These are phyloP conservation scores for Daldinia loculata DNA, from an alignment of 495 filamentous ascomycete genomes.

Conservation along the genomic window DNA sequence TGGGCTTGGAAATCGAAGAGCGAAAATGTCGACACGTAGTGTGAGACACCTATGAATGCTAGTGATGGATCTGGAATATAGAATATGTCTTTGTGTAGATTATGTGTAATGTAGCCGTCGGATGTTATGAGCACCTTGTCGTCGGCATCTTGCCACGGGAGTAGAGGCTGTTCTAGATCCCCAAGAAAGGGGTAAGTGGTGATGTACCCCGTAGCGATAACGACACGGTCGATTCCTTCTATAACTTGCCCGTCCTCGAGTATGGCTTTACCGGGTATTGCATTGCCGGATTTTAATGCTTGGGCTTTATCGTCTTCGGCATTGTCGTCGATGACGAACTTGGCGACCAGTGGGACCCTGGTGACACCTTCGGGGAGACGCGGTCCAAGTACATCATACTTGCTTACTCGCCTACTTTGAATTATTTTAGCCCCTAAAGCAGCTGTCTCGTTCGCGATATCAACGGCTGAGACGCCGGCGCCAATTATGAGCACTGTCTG, in stretches of 20 bases:
- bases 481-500: conserved; percentile 69
- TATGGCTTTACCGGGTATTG: conserved; percentile 39
- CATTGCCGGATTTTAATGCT: conserved; percentile 9
- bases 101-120: conserved; percentile 71
- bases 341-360: conserved; percentile 61
- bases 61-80: conserved; percentile 71
- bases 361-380: conserved; percentile 58
- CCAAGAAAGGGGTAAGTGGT: conserved; percentile 66
- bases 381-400: conserved; percentile 62
- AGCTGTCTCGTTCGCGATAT: conserved; percentile 67
- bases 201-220: conserved; percentile 73
- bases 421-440: conserved; percentile 60
- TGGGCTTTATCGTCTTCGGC: conserved; percentile 36
- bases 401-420: conserved; percentile 66
- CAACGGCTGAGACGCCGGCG: conserved; percentile 66
- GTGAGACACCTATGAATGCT: conserved; percentile 68
- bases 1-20: conserved; percentile 74
- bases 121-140: conserved; percentile 64
- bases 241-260: conserved; percentile 54
- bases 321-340: conserved; percentile 39
- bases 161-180: conserved; percentile 53
- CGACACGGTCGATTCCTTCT: conserved; percentile 61
- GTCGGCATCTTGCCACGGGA: conserved; percentile 49
- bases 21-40: conserved; percentile 68
- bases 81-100: conserved; percentile 72